Evolutionary conservation across 352 stramenopile genomes (phyloP).

Genomic region (Globisporangium yorkense): DNA sequence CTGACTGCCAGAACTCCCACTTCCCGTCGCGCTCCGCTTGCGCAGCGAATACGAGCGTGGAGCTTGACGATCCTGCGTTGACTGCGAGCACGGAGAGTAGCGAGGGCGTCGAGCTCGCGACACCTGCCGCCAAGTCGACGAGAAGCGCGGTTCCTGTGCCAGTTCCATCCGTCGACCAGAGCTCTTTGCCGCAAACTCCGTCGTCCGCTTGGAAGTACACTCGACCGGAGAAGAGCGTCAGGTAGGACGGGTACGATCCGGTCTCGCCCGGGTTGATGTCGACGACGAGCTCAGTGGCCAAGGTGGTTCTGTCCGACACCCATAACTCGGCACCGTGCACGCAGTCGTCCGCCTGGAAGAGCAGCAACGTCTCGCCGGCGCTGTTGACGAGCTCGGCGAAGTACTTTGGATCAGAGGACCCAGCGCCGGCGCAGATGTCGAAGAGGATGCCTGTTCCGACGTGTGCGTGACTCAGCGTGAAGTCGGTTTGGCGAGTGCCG

Average conservation of each 20-base stretch:
- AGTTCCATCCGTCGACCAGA: slow-evolving; percentile 75
- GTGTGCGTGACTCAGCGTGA: slow-evolving; percentile 16
- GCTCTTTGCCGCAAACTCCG: slow-evolving; percentile 58
- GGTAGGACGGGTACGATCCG: slow-evolving; percentile 42
- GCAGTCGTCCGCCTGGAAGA: slow-evolving; percentile 87
- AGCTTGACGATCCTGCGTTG: neutral
- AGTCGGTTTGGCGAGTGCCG: slow-evolving; percentile 24
- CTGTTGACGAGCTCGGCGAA: slow-evolving; percentile 24
- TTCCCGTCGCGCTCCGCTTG: slow-evolving; percentile 22
- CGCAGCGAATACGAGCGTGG: slow-evolving; percentile 28
- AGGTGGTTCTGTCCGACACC: slow-evolving; percentile 45
- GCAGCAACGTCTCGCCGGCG: slow-evolving; percentile 17
- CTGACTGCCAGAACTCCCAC: slow-evolving; percentile 51
- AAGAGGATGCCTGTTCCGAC: slow-evolving; percentile 39
- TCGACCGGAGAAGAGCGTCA: slow-evolving; percentile 35
- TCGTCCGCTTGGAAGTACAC: slow-evolving; percentile 85
- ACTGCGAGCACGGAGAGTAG: slow-evolving; percentile 32
- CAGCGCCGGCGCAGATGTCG: slow-evolving; percentile 45
- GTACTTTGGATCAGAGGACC: slow-evolving; percentile 45
- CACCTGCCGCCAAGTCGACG: slow-evolving; percentile 48
- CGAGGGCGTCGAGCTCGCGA: slow-evolving; percentile 21
- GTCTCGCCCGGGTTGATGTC: slow-evolving; percentile 44
- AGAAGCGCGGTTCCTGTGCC: slow-evolving; percentile 42
- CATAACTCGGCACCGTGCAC: slow-evolving; percentile 79
- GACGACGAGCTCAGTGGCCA: slow-evolving; percentile 46